A percentile compares a stretch with the other conserved stretches of the same genome.
Evolutionary conservation across 176 grass and related monocot species (phyloP).

Genomic region (Musa schizocarpa): DNA sequence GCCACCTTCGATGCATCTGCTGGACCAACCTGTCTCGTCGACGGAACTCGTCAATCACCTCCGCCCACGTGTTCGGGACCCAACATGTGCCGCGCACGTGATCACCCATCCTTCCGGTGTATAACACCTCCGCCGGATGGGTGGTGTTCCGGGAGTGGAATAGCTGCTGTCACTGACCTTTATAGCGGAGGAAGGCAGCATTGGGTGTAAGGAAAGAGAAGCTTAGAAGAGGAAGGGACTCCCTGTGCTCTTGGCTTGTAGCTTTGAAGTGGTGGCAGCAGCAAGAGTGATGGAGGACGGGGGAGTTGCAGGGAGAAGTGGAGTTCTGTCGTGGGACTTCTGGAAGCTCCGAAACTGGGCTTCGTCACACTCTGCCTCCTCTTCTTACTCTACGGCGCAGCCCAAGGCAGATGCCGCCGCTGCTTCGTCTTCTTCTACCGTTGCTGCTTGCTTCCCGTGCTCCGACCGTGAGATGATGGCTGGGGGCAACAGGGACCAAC

Average conservation of each 20-base stretch:
- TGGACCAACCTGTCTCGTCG: background rate
- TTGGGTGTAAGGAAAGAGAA: too few relatives aligned
- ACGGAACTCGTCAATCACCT: background rate
- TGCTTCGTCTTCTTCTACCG: too few relatives aligned
- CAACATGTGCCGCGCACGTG: background rate
- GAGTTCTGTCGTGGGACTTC: background rate
- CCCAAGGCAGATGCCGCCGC: background rate
- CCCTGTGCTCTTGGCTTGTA: background rate
- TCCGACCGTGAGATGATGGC: too few relatives aligned
- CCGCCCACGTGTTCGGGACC: background rate
- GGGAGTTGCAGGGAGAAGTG: background rate
- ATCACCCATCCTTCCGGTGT: background rate
- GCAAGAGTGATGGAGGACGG: background rate
- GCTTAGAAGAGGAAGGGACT: too few relatives aligned
- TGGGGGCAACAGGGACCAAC: too few relatives aligned
- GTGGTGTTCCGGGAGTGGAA: too few relatives aligned
- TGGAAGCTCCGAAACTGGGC: conserved; percentile 1
- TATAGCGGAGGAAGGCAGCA: too few relatives aligned
- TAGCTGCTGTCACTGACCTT: too few relatives aligned
- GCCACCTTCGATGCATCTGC: too few relatives aligned
- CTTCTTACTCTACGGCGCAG: background rate
- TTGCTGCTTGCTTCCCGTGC: too few relatives aligned
- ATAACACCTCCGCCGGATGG: too few relatives aligned
- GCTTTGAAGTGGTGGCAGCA: background rate
- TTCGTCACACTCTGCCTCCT: background rate